Evolutionary conservation across 371 early-diverging fungal species (phyloP), one percentile per base, ranked within the genome.

Genomic region (Lichtheimia corymbifera): DNA sequence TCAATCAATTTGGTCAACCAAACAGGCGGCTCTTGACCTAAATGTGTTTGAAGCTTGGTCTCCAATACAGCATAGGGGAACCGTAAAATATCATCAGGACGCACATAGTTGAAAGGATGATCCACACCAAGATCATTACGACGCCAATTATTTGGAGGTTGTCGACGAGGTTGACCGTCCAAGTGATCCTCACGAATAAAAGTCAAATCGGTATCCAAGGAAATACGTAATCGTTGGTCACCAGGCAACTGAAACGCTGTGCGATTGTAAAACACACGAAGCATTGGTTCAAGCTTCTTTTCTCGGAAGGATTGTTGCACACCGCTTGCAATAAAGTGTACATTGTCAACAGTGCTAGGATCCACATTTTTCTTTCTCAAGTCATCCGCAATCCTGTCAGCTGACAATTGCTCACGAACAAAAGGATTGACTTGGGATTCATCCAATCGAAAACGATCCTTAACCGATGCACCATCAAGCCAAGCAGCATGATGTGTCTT

Each of bases 191-290:
- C 98, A 47, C 92, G 91, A 60, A 96, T 90, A 88, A 98, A 94
- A 45, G 91, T 86, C 58, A 98, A 81, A 64, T 98, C 93, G 0
- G 96, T 96, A 72, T 97, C 97, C 5, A 98, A 82, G 17, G 93
- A 92, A 53, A 98, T 91, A 59, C 97, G 85, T 17, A 97, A 92
- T n/a, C 90, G 81, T 14, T 97, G 93, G 12, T 93, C 88, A 18
- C 92, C 94, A 0, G 98, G 98, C 11, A 95, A 77, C 70, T 98
- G 98, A 85, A 98, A 98, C 3, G 97, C 97, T 5, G 93, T 95
- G 69, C 97, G 86, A 73, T 95, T 95, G 82, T 97, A 96, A 63
- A 92, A 92, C 5, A 95, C 91, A 50, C 96, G 89, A 24, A 88
- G 68, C 28, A 89, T 79, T 20, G 98, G 97, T 41, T 82, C 75